Conservation (phyloP, 768 basidiomycete genomes). For the Tricholoma furcatifolium region DNA sequence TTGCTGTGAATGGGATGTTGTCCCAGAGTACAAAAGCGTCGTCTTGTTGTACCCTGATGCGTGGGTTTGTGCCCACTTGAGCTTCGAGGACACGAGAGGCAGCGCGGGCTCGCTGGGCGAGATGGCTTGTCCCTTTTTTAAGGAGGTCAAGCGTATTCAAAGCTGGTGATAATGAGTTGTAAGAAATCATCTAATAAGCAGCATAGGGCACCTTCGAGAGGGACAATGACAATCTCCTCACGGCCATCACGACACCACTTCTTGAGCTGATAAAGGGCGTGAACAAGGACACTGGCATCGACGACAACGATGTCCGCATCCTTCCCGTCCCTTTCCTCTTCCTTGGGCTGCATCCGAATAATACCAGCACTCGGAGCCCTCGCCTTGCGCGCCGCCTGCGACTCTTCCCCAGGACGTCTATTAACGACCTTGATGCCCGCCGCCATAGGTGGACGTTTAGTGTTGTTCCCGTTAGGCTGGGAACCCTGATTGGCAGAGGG, state of each 20-base stretch:
- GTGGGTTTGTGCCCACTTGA: slow-evolving; percentile 79
- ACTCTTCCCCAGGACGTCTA: slow-evolving; percentile 27
- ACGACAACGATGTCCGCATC: slow-evolving; percentile 77
- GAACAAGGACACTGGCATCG: slow-evolving; percentile 80
- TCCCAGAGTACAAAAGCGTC: slow-evolving; percentile 86
- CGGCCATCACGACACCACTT: slow-evolving; percentile 78
- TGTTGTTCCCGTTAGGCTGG: slow-evolving; percentile 13
- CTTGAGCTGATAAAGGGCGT: slow-evolving; percentile 77
- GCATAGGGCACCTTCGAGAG: slow-evolving; percentile 70
- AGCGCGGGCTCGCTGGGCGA: slow-evolving; percentile 80
- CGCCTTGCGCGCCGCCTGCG: slow-evolving; percentile 17
- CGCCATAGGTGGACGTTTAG: slow-evolving; percentile 32
- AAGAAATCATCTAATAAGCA: neutral
- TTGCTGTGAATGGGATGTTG: slow-evolving; percentile 56
- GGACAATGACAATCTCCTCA: slow-evolving; percentile 77
- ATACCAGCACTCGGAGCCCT: slow-evolving; percentile 1
- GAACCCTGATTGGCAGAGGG: slow-evolving; percentile 1
- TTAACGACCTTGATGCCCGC: slow-evolving; percentile 31
- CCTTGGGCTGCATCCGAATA: slow-evolving; percentile 14
- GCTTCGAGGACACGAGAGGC: slow-evolving; percentile 89
- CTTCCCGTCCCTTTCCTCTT: slow-evolving; percentile 48
- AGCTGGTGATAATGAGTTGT: slow-evolving; percentile 40
- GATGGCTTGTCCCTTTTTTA: slow-evolving; percentile 81
- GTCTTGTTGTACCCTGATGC: slow-evolving; percentile 80
- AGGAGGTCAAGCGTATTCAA: slow-evolving; percentile 89